Percentiles rank a stretch among this genome's conserved stretches.
These are phyloP conservation scores for Blastobotrys attinorum DNA, from an alignment of 805 yeast species.

Conservation along the genomic window DNA sequence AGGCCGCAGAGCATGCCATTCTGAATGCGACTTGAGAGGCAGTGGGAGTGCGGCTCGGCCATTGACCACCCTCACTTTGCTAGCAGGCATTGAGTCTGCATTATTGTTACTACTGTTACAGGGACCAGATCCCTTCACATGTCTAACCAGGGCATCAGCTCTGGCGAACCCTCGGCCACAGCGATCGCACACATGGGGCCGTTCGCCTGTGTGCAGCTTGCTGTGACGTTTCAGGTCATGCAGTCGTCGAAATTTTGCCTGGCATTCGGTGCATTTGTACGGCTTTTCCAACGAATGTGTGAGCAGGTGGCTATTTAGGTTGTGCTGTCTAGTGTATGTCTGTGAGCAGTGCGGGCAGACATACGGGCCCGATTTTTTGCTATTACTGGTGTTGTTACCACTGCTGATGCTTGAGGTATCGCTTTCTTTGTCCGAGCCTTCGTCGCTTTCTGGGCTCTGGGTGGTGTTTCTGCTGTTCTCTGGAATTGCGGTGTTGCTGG, in stretches of 20 bases:
- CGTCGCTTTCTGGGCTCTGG: no score
- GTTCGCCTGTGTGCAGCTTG: conserved; percentile 69
- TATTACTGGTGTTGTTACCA: not conserved
- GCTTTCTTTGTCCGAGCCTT: no score
- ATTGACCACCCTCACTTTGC: not conserved
- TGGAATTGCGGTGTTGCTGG: no score
- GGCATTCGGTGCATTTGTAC: conserved; percentile 53
- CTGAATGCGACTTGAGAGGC: not conserved
- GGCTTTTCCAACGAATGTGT: conserved; percentile 63
- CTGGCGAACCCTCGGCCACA: conserved; percentile 66
- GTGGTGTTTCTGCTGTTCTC: no score
- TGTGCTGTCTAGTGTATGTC: conserved; percentile 63
- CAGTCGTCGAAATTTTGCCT: conserved; percentile 55
- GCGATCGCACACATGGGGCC: conserved; percentile 51
- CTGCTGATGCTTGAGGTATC: no score
- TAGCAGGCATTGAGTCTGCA: conserved; percentile 7
- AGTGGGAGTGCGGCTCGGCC: not conserved
- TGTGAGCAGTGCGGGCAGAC: conserved; percentile 53
- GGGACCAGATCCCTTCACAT: conserved; percentile 40
- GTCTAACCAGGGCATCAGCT: conserved; percentile 68
- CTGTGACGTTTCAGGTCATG: conserved; percentile 74
- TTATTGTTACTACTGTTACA: conserved; percentile 15
- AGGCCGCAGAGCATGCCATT: not conserved
- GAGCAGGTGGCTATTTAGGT: conserved; percentile 61
- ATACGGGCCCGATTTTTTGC: not conserved